phyloP scores from a whole-genome alignment of 805 yeast genomes.

The Kodamaea lidongshanica region DNA sequence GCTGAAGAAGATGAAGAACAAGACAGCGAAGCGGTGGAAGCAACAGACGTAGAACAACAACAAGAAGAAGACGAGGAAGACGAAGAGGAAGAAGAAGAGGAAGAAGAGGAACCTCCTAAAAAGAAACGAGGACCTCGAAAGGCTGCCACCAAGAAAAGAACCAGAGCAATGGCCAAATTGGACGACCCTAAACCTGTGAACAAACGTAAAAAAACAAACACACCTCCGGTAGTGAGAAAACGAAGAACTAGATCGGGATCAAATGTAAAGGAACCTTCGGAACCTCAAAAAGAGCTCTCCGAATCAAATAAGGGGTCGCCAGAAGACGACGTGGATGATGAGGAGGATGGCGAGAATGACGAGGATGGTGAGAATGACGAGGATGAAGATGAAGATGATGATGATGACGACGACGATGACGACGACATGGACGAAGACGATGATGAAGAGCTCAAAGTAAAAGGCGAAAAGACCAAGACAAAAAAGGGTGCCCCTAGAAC shows the following conservation, averaged over 20 bases:
- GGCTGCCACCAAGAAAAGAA: constrained; percentile 13
- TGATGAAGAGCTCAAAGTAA: constrained; percentile 7
- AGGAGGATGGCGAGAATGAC: no score
- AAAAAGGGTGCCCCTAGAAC: constrained; percentile 5
- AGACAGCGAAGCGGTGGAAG: background rate
- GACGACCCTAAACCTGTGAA: constrained; percentile 9
- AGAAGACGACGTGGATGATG: background rate
- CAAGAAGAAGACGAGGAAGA: constrained; percentile 4
- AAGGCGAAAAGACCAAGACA: constrained; percentile 3
- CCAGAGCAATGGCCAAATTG: constrained; percentile 15
- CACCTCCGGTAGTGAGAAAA: constrained; percentile 9
- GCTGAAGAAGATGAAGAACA: background rate
- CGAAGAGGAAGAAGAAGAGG: constrained; percentile 3
- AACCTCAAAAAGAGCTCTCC: no score
- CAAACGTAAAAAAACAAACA: constrained; percentile 7
- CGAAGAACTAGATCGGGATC: constrained; percentile 17
- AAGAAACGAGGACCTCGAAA: constrained; percentile 6
- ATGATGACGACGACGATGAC: constrained; percentile 7
- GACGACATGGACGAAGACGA: constrained; percentile 7
- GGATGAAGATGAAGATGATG: constrained; percentile 4
- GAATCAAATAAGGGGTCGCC: constrained; percentile 6
- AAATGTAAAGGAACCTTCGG: no score
- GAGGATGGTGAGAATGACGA: no score
- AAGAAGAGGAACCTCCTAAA: constrained; percentile 2
- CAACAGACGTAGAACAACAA: constrained; percentile 2